These are phyloP conservation scores for Capsella rubella DNA, from an alignment of 441 rosid species.

Conservation along the genomic window DNA sequence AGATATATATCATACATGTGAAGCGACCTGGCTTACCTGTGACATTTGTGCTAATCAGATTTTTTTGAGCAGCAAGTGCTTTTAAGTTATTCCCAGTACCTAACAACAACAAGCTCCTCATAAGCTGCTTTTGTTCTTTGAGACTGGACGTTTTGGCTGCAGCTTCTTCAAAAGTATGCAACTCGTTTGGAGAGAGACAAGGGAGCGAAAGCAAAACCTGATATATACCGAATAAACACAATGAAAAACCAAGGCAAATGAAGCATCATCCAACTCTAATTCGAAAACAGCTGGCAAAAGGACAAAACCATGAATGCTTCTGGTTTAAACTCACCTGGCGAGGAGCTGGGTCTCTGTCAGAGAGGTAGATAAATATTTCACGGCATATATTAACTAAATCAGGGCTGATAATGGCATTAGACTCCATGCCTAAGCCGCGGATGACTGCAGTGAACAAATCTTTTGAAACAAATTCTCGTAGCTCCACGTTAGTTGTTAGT, in stretches of 20 bases:
- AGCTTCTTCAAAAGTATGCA: slow-evolving; percentile 88
- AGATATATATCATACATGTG: not conserved
- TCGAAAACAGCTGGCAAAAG: not conserved
- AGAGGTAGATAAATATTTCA: slow-evolving; percentile 77
- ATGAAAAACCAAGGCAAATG: not conserved
- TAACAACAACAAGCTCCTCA: slow-evolving; percentile 82
- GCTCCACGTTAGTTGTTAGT: slow-evolving; percentile 71
- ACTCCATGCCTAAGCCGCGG: slow-evolving; percentile 77
- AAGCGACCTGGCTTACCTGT: not conserved
- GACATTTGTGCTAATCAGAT: not conserved
- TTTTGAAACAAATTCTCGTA: slow-evolving; percentile 68
- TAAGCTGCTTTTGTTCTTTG: slow-evolving; percentile 90
- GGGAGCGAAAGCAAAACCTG: slow-evolving; percentile 95
- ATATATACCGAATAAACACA: slow-evolving; percentile 21
- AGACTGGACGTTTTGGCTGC: slow-evolving; percentile 79
- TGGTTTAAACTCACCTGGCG: slow-evolving; percentile 64
- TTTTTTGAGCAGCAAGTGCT: slow-evolving; percentile 86
- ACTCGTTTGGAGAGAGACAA: slow-evolving; percentile 65
- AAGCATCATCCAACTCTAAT: not conserved
- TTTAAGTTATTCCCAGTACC: slow-evolving; percentile 81
- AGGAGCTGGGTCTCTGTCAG: slow-evolving; percentile 85
- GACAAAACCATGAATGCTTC: not conserved
- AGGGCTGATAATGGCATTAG: slow-evolving; percentile 80
- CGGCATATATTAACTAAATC: slow-evolving; percentile 89
- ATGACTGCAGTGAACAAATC: slow-evolving; percentile 81